These are phyloP conservation scores for Talaromyces adpressus DNA, from an alignment of 495 filamentous ascomycete genomes.

Conservation along the genomic window DNA sequence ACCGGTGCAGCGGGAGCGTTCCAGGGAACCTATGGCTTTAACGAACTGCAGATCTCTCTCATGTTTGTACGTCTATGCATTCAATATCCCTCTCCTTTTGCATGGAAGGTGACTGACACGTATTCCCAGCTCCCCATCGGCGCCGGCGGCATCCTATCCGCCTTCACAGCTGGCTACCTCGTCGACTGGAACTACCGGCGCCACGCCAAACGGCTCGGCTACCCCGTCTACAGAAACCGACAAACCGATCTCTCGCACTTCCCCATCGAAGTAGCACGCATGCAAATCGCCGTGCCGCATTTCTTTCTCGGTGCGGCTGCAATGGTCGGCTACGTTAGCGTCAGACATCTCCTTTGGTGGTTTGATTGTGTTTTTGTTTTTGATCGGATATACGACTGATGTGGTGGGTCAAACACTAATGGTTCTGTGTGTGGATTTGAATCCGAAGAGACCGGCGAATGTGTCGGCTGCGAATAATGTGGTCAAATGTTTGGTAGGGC, in stretches of 20 bases:
- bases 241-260: conserved; percentile 48
- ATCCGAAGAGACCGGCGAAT: conserved; percentile 46
- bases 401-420: conserved; percentile 36
- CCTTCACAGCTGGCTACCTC: conserved; percentile 47
- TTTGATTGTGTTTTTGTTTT: conserved; percentile 47
- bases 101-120: too few relatives aligned
- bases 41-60: conserved; percentile 34
- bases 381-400: conserved; percentile 46
- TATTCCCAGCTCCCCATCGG: conserved; percentile 53
- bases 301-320: conserved; percentile 31
- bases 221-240: conserved; percentile 43
- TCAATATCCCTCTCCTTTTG: too few relatives aligned
- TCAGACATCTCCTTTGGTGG: conserved; percentile 35
- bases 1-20: conserved; percentile 11
- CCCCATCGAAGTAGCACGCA: conserved; percentile 58
- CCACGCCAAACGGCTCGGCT: conserved; percentile 37
- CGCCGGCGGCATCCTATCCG: conserved; percentile 44
- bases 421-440: conserved; percentile 54
- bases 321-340: conserved; percentile 42
- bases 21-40: conserved; percentile 31
- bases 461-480: conserved; percentile 64
- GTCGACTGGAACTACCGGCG: conserved; percentile 51
- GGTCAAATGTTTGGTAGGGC: conserved; percentile 59
- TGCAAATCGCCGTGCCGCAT: conserved; percentile 45
- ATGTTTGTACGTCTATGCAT: too few relatives aligned